Percentiles rank a stretch among this genome's conserved stretches.
Conservation (phyloP, 345 rosid genomes). For the Ceriops zippeliana region DNA sequence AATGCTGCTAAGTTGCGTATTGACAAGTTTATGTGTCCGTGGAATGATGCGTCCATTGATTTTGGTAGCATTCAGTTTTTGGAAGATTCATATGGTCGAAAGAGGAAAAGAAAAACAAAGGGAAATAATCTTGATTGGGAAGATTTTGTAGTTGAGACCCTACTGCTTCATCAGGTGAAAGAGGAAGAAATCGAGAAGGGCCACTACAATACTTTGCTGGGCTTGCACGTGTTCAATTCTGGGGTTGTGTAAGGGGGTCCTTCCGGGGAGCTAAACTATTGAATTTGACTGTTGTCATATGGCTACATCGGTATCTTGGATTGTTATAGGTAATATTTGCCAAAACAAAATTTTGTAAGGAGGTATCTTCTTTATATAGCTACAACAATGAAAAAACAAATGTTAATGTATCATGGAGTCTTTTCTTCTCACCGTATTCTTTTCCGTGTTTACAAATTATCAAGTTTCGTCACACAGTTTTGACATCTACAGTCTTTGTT, state of each 20-base stretch:
- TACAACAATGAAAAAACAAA: too few species aligned
- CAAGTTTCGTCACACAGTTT: too few species aligned
- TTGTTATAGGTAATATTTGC: too few species aligned
- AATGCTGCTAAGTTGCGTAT: slow-evolving; percentile 62
- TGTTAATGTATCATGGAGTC: too few species aligned
- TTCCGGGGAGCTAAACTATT: not conserved
- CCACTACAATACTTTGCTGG: slow-evolving; percentile 62
- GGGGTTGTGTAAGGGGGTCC: slow-evolving; percentile 27
- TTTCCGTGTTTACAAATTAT: too few species aligned
- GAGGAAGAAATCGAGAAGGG: slow-evolving; percentile 83
- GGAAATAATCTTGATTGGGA: slow-evolving; percentile 65
- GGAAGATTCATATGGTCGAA: slow-evolving; percentile 18
- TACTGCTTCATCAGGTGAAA: slow-evolving; percentile 61
- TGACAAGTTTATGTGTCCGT: slow-evolving; percentile 43
- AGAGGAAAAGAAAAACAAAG: slow-evolving; percentile 44
- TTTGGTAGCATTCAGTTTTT: not conserved
- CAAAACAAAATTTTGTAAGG: too few species aligned
- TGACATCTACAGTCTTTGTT: too few species aligned
- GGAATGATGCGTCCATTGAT: slow-evolving; percentile 16
- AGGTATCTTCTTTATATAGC: too few species aligned
- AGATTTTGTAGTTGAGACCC: slow-evolving; percentile 77
- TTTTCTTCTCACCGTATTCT: too few species aligned
- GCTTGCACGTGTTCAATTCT: slow-evolving; percentile 60
- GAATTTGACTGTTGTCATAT: too few species aligned
- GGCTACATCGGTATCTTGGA: too few species aligned